A percentile compares a stretch with the other conserved stretches of the same genome.
Evolutionary conservation across 768 basidiomycete genomes (phyloP).

Genomic region (Rhizopogon sp.): DNA sequence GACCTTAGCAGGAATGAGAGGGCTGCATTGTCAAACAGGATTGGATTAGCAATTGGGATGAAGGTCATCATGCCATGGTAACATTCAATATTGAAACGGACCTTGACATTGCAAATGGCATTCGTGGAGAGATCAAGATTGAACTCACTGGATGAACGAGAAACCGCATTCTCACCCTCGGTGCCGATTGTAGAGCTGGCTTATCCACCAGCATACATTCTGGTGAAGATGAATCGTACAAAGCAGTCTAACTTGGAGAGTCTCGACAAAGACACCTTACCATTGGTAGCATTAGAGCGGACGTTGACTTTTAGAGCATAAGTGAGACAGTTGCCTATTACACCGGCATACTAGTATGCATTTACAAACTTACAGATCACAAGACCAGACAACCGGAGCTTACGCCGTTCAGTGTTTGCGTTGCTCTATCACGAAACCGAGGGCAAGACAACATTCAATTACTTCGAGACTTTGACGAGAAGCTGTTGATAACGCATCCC

Average conservation of each 20-base stretch:
- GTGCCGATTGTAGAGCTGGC: not conserved
- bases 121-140: conserved; percentile 28
- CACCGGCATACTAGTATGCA: conserved; percentile 34
- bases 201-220: too few relatives aligned
- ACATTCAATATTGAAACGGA: conserved; percentile 32
- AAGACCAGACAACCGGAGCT: conserved; percentile 14
- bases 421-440: conserved; percentile 30
- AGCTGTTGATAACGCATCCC: too few relatives aligned
- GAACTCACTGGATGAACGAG: conserved; percentile 22
- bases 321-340: conserved; percentile 20
- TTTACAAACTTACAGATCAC: conserved; percentile 24
- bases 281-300: not conserved
- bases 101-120: conserved; percentile 34
- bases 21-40: not conserved
- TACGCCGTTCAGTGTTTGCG: conserved; percentile 34
- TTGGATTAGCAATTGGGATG: not conserved
- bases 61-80: conserved; percentile 3
- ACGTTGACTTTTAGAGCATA: not conserved
- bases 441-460: conserved; percentile 19
- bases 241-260: not conserved
- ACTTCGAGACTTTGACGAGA: too few relatives aligned
- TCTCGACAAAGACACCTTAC: not conserved
- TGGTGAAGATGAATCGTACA: not conserved
- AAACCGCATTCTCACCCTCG: conserved; percentile 7
- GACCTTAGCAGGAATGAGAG: not conserved